Base-by-base conservation (phyloP, 2,329 filamentous ascomycete species). In the Colletotrichum tanaceti region DNA sequence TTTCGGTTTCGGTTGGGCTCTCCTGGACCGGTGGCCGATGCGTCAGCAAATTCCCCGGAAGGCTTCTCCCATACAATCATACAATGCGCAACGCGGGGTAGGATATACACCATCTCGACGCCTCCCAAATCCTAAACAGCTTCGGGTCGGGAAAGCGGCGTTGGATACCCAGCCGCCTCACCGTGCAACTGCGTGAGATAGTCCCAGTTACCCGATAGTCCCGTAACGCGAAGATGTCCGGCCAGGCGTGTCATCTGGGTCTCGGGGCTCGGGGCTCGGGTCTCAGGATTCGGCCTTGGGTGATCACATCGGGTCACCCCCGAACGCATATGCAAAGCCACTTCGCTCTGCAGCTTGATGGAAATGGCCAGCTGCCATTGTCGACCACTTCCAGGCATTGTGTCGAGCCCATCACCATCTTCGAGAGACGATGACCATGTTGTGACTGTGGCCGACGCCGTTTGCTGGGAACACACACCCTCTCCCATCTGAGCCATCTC, bases 1-100 rank as follows among this genome's bases (percentile, higher is more conserved):
- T 47, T 22, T 16, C 16, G 5, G 2, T 24, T 35, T 35, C 47
- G 43, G 10, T 35, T n/a, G n/a, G n/a, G n/a, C 5, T 32, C 6
- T 32, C 13, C 28, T n/a, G 46, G 65, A 46, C 38, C 46, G 41
- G 18, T 14, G 58, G 62, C 57, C 55, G 62, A 65, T 43, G 65
- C 41, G 20, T 41, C 35, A 16, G 16, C 43, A 20, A 28, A 24
- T 39, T 63, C 28, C 65, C 65, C 60, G 28, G 65, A 68, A 59
- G 20, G 39, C 28, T 46, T 54, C 46, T 41, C 53, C 65, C 53
- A 67, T 53, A 58, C 55, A 28, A 24, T n/a, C n/a, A n/a, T n/a
- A n/a, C n/a, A n/a, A n/a, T n/a, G n/a, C 28, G 20, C 49, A 52
- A 52, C 65, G 62, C 62, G 65, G 65, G 65, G 62, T 68, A 57